These are phyloP conservation scores for Penicillium bovifimosum DNA, from an alignment of 495 filamentous ascomycete species.

Conservation along the genomic window DNA sequence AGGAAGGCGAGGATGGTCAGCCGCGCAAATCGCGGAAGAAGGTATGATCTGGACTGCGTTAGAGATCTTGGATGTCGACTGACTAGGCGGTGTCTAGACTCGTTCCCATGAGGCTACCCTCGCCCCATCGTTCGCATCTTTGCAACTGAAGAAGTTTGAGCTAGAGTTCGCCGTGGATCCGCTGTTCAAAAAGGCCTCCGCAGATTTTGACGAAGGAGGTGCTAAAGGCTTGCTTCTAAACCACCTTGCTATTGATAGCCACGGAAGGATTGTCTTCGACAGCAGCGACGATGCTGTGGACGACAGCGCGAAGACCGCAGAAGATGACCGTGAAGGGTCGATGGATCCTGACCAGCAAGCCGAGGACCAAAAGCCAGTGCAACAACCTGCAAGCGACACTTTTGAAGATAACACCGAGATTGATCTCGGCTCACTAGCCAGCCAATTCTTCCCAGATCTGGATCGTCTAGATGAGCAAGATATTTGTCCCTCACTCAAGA, in stretches of 20 bases:
- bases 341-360: slow-evolving; percentile 31
- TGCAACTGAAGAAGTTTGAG: slow-evolving; percentile 96
- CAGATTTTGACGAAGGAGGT: slow-evolving; percentile 97
- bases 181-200: slow-evolving; percentile 95
- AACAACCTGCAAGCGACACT: slow-evolving; percentile 37
- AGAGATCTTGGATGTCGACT: neutral
- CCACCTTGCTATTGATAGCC: slow-evolving; percentile 85
- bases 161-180: slow-evolving; percentile 96
- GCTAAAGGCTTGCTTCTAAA: slow-evolving; percentile 95
- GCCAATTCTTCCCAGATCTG: slow-evolving; percentile 84
- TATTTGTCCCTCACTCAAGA: slow-evolving; percentile 91
- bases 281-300: slow-evolving; percentile 89
- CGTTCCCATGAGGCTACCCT: slow-evolving; percentile 88
- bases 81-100: slow-evolving; percentile 41
- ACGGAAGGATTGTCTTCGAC: slow-evolving; percentile 94
- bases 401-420: slow-evolving; percentile 62
- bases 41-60: slow-evolving; percentile 31
- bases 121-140: slow-evolving; percentile 74
- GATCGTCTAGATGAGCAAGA: slow-evolving; percentile 72
- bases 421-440: slow-evolving; percentile 65
- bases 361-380: slow-evolving; percentile 18
- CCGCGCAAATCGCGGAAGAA: slow-evolving; percentile 72
- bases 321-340: slow-evolving; percentile 31
- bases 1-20: slow-evolving; percentile 75
- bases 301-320: slow-evolving; percentile 47